Base-by-base conservation (phyloP, 2,329 filamentous ascomycete genomes). In the Penicillium psychrosexuale region DNA sequence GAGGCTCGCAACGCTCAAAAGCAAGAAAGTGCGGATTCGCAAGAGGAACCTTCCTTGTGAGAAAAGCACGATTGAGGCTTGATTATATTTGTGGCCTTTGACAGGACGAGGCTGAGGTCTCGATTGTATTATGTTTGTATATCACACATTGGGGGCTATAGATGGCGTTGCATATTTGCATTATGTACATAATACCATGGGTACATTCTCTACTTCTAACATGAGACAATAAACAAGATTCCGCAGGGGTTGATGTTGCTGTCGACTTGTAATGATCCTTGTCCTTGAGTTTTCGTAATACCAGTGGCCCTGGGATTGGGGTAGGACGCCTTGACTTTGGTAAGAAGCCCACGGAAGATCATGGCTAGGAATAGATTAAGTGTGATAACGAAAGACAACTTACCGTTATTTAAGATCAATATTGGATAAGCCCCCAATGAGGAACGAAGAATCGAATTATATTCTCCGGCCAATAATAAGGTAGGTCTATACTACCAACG, bases 51-150 rank as follows among this genome's bases (percentile, higher is more conserved):
- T 22, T 27, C 22, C 9, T 28, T 15, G 7, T 15, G 27, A n/a
- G 24, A 51, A 39, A 51, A 39, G 30, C 39, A 38, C 31, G 34
- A 24, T 36, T 42, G 15, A 31, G 38, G 45, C 37, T 39, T 50
- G 7, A n/a, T 28, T 39, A 22, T 19, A 34, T 30, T 44, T 30
- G 38, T 27, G 39, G 12, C 9, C 12, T 46, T 51, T 13, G 31
- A 24, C 17, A 8, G 27, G 28, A 31, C 11, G 42, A 30, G 36
- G 47, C n/a, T 11, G 12, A 22, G 11, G 15, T 43, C 13, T 34
- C 37, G 30, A 48, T 38, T 62, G 61, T 61, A 62, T 57, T 58
- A 60, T 55, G 54, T 36, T 49, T 63, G 58, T 62, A 63, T 49
- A 59, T 51, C 31, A 62, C 34, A 45, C 33, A 55, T 58, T 55